phyloP scores from a whole-genome alignment of 306 rosid genomes.

The Rosa chinensis region DNA sequence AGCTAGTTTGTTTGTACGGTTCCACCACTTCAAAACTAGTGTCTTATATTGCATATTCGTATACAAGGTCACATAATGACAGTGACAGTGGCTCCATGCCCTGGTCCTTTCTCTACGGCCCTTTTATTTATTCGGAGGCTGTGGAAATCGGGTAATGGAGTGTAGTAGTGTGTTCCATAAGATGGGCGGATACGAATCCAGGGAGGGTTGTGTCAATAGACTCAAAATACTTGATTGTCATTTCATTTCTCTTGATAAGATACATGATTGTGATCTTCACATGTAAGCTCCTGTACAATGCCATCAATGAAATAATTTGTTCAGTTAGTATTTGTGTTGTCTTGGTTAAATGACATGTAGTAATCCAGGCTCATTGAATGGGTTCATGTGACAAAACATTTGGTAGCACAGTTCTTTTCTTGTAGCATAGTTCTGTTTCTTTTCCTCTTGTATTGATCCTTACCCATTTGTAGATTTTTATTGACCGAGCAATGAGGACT shows the following conservation, averaged over 20 bases:
- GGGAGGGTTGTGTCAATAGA: background rate
- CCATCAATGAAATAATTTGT: background rate
- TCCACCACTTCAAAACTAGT: background rate
- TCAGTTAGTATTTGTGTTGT: background rate
- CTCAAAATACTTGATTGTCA: background rate
- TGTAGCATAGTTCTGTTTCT: too few species aligned
- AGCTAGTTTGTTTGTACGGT: background rate
- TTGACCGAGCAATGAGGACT: too few species aligned
- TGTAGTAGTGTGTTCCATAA: background rate
- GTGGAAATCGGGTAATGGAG: slow-evolving; percentile 3
- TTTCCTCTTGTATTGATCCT: too few species aligned
- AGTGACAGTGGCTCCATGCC: background rate
- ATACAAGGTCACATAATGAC: background rate
- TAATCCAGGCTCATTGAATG: too few species aligned
- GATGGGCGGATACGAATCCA: background rate
- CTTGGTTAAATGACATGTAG: too few species aligned
- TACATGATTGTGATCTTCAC: too few species aligned
- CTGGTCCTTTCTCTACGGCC: slow-evolving; percentile 10
- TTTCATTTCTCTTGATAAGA: background rate
- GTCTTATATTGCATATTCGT: background rate
- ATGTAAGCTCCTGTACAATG: background rate
- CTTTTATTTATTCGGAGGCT: slow-evolving; percentile 22
- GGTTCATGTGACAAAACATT: too few species aligned
- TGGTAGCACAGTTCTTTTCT: too few species aligned
- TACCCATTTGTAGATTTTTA: too few species aligned